A percentile compares a stretch with the other conserved stretches of the same genome.
phyloP scores from a whole-genome alignment of 345 rosid genomes.

The Psidium friedrichsthalianum region DNA sequence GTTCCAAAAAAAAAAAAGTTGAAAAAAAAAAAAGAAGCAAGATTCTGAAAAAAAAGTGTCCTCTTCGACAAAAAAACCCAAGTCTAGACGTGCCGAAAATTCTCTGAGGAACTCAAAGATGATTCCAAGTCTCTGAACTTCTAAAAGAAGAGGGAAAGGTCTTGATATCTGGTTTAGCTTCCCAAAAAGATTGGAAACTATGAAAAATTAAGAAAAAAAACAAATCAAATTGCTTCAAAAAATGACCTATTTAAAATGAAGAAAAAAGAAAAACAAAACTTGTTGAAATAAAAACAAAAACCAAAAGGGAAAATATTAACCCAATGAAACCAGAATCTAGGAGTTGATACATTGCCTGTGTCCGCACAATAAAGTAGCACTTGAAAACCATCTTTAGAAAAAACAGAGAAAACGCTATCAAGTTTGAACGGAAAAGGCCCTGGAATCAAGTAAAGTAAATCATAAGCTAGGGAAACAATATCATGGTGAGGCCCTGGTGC shows the following conservation, averaged over 20 bases:
- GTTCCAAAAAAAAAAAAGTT: no score
- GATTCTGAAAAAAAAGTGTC: no score
- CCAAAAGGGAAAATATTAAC: slow-evolving; percentile 74
- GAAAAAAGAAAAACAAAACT: no score
- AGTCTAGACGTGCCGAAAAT: slow-evolving; percentile 20
- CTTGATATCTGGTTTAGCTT: slow-evolving; percentile 40
- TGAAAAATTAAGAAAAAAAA: slow-evolving; percentile 12
- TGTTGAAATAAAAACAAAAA: no score
- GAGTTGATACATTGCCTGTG: slow-evolving; percentile 98
- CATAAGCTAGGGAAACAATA: not conserved
- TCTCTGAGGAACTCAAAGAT: slow-evolving; percentile 62
- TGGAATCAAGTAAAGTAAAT: not conserved
- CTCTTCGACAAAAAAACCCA: no score
- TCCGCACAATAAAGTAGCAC: slow-evolving; percentile 49
- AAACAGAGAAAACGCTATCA: not conserved
- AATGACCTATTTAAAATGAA: not conserved
- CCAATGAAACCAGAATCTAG: slow-evolving; percentile 96
- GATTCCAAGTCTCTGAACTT: slow-evolving; percentile 58
- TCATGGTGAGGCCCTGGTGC: not conserved
- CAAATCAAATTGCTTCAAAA: not conserved
- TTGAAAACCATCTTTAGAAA: slow-evolving; percentile 1
- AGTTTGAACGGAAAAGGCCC: not conserved
- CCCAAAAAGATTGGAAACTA: slow-evolving; percentile 95
- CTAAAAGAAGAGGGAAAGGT: slow-evolving; percentile 38
- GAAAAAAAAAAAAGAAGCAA: no score